Percentiles rank a stretch among this genome's conserved stretches.
phyloP scores from a whole-genome alignment of 2,329 filamentous ascomycete genomes.

The Ophiostoma sp. region DNA sequence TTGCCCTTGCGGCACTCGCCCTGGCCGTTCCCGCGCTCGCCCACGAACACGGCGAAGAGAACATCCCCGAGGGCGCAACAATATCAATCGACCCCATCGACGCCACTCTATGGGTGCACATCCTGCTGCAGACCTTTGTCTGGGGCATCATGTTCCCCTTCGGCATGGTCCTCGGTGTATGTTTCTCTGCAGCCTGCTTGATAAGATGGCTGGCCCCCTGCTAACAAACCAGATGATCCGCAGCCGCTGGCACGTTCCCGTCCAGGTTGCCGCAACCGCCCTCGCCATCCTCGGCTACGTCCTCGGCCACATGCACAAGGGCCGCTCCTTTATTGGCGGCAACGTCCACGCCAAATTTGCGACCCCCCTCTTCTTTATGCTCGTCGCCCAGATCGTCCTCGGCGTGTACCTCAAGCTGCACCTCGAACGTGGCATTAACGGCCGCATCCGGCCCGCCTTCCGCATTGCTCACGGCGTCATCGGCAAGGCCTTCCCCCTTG shows the following conservation, averaged over 20 bases:
- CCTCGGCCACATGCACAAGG: conserved; percentile 84
- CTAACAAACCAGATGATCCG: conserved; percentile 62
- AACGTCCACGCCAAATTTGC: conserved; percentile 83
- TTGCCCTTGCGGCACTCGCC: conserved; percentile 20
- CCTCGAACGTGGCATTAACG: conserved; percentile 72
- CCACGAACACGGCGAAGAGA: conserved; percentile 48
- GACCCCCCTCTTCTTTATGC: conserved; percentile 70
- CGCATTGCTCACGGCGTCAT: conserved; percentile 72
- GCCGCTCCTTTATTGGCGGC: conserved; percentile 68
- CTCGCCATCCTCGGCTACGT: conserved; percentile 82
- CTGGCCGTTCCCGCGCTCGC: conserved; percentile 29
- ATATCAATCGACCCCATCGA: conserved; percentile 70
- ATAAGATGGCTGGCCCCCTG: background rate
- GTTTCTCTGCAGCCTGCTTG: conserved; percentile 29
- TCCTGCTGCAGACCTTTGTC: conserved; percentile 76
- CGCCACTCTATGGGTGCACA: conserved; percentile 86
- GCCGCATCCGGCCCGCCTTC: conserved; percentile 65
- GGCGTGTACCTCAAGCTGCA: conserved; percentile 88
- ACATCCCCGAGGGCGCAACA: conserved; percentile 63
- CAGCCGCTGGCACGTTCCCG: conserved; percentile 88
- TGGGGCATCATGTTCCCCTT: conserved; percentile 91
- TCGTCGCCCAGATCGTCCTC: conserved; percentile 68
- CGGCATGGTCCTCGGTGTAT: conserved; percentile 90
- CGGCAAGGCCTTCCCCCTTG: conserved; percentile 80
- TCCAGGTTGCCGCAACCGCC: conserved; percentile 68